Evolutionary conservation across 495 filamentous ascomycete genomes (phyloP).

Genomic region (Talaromyces thailandensis): DNA sequence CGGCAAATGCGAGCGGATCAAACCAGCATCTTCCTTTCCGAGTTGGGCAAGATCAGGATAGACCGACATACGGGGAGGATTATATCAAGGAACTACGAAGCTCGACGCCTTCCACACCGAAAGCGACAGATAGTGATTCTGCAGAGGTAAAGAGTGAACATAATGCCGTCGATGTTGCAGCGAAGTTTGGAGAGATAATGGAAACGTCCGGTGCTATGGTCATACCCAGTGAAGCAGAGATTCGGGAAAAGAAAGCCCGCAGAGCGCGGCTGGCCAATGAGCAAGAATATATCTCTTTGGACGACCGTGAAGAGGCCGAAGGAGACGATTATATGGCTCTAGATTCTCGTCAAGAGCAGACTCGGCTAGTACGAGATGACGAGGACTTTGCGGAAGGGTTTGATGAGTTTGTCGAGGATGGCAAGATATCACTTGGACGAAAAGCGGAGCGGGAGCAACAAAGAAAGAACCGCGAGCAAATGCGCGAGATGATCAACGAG

Average conservation of each 20-base stretch:
- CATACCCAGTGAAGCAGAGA: slow-evolving; percentile 82
- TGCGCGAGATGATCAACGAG: slow-evolving; percentile 75
- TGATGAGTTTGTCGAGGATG: slow-evolving; percentile 85
- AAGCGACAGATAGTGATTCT: slow-evolving; percentile 35
- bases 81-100: slow-evolving; percentile 76
- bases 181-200: slow-evolving; percentile 52
- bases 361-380: slow-evolving; percentile 74
- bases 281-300: slow-evolving; percentile 70
- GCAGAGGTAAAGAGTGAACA: slow-evolving; percentile 40
- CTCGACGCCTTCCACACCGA: slow-evolving; percentile 72
- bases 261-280: slow-evolving; percentile 72
- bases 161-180: slow-evolving; percentile 56
- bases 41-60: slow-evolving; percentile 52
- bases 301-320: slow-evolving; percentile 44
- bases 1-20: slow-evolving; percentile 28
- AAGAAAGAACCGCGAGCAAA: slow-evolving; percentile 57
- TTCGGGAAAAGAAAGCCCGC: slow-evolving; percentile 84
- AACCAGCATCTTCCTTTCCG: slow-evolving; percentile 43
- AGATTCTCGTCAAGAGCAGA: slow-evolving; percentile 41
- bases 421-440: slow-evolving; percentile 64
- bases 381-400: slow-evolving; percentile 95
- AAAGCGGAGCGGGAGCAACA: slow-evolving; percentile 72
- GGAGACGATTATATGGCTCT: slow-evolving; percentile 37
- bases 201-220: slow-evolving; percentile 23
- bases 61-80: slow-evolving; percentile 78